Evolutionary conservation across 176 grass and related monocot genomes (phyloP).

Genomic region (Oryza brachyantha): DNA sequence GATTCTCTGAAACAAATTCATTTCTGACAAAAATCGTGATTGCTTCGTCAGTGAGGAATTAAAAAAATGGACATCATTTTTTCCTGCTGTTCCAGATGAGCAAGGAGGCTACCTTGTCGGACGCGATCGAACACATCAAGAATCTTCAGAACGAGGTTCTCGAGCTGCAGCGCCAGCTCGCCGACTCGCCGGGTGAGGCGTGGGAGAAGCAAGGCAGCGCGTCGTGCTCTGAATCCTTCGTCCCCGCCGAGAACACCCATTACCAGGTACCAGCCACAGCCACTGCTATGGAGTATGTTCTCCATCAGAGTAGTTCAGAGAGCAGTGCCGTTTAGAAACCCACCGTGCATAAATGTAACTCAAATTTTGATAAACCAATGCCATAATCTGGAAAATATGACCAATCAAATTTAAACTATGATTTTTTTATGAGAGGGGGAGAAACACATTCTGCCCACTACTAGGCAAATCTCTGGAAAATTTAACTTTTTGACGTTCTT

Average conservation of each 20-base stretch:
- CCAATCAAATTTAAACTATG: neutral
- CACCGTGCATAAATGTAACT: neutral
- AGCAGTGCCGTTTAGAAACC: neutral
- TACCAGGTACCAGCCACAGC: slow-evolving; percentile 47
- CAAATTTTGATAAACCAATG: neutral
- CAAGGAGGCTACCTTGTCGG: slow-evolving; percentile 78
- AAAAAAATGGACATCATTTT: no score
- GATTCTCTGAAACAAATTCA: neutral
- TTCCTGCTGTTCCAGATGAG: slow-evolving; percentile 82
- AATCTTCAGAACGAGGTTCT: slow-evolving; percentile 69
- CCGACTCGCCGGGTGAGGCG: slow-evolving; percentile 42
- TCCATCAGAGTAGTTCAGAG: neutral
- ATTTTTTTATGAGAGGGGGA: no score
- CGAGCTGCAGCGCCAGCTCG: slow-evolving; percentile 70
- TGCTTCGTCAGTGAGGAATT: no score
- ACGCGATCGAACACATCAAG: slow-evolving; percentile 83
- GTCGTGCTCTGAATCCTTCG: slow-evolving; percentile 41
- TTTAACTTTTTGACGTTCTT: no score
- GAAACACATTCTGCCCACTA: no score
- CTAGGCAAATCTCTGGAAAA: no score
- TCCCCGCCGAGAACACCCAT: slow-evolving; percentile 29
- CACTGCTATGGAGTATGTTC: neutral
- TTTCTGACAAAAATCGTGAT: neutral
- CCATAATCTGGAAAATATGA: neutral
- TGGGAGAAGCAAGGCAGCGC: slow-evolving; percentile 54